Conservation (phyloP, 106 monocot genomes). For the Cymbidium sinense region DNA sequence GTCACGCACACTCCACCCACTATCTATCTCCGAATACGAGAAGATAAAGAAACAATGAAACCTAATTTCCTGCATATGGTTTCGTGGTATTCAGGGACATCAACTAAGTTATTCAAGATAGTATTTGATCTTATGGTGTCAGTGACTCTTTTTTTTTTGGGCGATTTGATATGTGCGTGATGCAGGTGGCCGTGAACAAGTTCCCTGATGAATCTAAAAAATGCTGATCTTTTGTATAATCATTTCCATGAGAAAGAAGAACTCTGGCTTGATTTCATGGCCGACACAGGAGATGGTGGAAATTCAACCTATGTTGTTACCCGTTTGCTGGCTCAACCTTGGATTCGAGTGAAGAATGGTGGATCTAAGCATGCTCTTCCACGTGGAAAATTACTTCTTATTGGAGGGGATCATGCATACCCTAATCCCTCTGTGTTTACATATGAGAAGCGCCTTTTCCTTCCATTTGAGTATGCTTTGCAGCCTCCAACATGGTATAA, state of each 20-base stretch:
- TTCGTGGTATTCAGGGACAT: constrained; percentile 99
- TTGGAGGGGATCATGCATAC: constrained; percentile 98
- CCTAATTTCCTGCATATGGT: constrained; percentile 99
- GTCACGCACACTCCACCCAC: no score
- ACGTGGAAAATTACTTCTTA: no score
- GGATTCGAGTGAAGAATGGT: no score
- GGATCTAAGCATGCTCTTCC: no score
- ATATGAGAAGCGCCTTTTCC: constrained; percentile 79
- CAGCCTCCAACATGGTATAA: constrained; percentile 94
- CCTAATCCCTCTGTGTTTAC: constrained; percentile 92
- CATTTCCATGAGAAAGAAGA: constrained; percentile 72
- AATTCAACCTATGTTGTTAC: no score
- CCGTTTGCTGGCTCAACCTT: no score
- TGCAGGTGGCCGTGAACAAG: constrained; percentile 98
- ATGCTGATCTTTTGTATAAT: constrained; percentile 72
- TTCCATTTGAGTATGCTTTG: constrained; percentile 82
- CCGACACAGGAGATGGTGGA: constrained; percentile 98
- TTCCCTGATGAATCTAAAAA: constrained; percentile 55
- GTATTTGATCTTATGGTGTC: no score
- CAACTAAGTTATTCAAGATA: constrained; percentile 94
- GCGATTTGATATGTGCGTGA: constrained; percentile 99
- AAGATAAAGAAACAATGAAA: constrained; percentile 92
- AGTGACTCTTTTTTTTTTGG: constrained; percentile 94
- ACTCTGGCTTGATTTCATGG: constrained; percentile 98
- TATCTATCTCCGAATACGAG: constrained; percentile 72